A percentile compares a stretch with the other conserved stretches of the same genome.
Conservation (phyloP, 2,329 filamentous ascomycete genomes). For the Kalmusia sp. region DNA sequence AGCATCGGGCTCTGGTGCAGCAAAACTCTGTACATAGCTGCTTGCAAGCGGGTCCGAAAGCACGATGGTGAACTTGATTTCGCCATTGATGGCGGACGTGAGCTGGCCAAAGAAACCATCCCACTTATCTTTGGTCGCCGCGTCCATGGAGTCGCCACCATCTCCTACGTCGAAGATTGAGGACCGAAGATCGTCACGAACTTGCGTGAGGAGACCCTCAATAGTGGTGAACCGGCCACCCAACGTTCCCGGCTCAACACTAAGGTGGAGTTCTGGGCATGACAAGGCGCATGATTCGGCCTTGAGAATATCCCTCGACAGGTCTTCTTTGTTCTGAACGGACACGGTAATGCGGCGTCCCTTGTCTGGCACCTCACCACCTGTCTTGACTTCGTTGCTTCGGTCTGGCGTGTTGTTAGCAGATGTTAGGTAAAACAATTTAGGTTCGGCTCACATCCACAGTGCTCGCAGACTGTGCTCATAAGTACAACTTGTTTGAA, state of each 20-base stretch:
- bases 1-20: conserved; percentile 79
- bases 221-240: conserved; percentile 97
- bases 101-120: conserved; percentile 79
- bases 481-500: conserved; percentile 98
- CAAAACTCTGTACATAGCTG: conserved; percentile 91
- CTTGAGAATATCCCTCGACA: conserved; percentile 94
- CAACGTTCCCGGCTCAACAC: conserved; percentile 90
- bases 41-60: conserved; percentile 88
- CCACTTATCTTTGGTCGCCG: conserved; percentile 75
- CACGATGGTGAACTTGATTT: conserved; percentile 80
- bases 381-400: conserved; percentile 97
- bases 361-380: conserved; percentile 85
- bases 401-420: conserved; percentile 60
- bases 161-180: conserved; percentile 84
- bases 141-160: conserved; percentile 80
- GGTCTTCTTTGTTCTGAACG: conserved; percentile 73
- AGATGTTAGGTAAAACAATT: not conserved
- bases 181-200: conserved; percentile 84
- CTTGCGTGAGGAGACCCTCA: conserved; percentile 90
- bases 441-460: conserved; percentile 65
- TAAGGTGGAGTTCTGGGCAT: conserved; percentile 85
- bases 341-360: conserved; percentile 83
- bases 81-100: conserved; percentile 78
- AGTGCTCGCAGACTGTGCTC: conserved; percentile 90
- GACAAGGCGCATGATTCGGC: conserved; percentile 88